These are phyloP conservation scores for Peronospora farinosa DNA, from an alignment of 352 stramenopile genomes.

Conservation along the genomic window DNA sequence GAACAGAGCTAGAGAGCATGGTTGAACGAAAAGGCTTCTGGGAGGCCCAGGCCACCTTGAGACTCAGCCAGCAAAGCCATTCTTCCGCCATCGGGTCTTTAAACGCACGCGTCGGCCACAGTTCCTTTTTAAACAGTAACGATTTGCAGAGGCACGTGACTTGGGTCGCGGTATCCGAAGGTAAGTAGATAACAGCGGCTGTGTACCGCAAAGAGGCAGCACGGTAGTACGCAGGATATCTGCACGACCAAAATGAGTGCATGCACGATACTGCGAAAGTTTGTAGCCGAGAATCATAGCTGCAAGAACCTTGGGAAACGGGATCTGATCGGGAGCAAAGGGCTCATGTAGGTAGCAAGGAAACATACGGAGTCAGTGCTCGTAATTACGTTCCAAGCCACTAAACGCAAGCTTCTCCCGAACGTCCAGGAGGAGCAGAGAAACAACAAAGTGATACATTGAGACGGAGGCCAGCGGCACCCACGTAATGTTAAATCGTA, in stretches of 20 bases:
- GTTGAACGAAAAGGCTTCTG: background rate
- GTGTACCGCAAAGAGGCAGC: conserved; percentile 12
- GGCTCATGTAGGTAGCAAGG: conserved; percentile 2
- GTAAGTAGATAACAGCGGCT: conserved; percentile 1
- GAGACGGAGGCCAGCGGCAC: background rate
- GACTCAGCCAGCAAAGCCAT: too few relatives aligned
- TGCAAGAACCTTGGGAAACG: background rate
- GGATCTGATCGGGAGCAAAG: background rate
- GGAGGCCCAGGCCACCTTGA: too few relatives aligned
- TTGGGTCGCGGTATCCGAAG: background rate
- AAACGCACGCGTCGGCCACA: background rate
- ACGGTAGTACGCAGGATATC: conserved; percentile 7
- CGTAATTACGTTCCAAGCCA: too few relatives aligned
- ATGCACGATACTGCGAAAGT: conserved; percentile 2
- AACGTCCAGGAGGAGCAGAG: too few relatives aligned
- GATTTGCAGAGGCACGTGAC: conserved; percentile 3
- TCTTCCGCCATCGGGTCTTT: background rate
- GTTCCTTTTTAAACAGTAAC: conserved; percentile 9
- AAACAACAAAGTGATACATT: background rate
- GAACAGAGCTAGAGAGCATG: conserved; percentile 5
- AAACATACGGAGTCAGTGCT: background rate
- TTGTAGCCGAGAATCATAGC: background rate
- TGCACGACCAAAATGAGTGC: conserved; percentile 3
- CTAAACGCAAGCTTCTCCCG: too few relatives aligned
- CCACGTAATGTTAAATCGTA: background rate